Evolutionary conservation across 352 stramenopile genomes (phyloP).

Genomic region (Phytophthora sojae): DNA sequence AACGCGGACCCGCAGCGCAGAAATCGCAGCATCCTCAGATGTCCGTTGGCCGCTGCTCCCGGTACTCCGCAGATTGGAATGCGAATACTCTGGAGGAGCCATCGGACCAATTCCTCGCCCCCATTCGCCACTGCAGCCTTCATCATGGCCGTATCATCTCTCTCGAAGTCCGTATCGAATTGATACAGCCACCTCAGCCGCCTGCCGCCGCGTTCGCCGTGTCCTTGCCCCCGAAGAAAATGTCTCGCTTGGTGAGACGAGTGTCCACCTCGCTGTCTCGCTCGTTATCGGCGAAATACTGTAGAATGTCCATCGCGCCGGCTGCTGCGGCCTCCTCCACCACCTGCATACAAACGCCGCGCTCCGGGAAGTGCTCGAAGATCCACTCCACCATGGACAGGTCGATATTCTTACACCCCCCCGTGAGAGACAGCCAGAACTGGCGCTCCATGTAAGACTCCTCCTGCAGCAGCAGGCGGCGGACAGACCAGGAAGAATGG

Average conservation of each 20-base stretch:
- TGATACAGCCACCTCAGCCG: neutral
- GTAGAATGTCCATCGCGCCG: neutral
- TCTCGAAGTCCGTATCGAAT: neutral
- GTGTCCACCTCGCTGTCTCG: neutral
- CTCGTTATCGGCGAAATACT: neutral
- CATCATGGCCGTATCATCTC: neutral
- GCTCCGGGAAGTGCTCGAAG: neutral
- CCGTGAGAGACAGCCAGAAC: neutral
- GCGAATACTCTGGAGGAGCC: neutral
- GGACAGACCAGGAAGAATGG: neutral
- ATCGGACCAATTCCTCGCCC: neutral
- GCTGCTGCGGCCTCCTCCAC: neutral
- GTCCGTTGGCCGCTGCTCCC: neutral
- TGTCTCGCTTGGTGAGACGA: neutral
- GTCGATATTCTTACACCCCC: neutral
- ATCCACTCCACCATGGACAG: neutral
- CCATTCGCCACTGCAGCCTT: neutral
- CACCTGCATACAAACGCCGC: neutral
- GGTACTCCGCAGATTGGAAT: neutral
- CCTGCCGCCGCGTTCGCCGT: neutral
- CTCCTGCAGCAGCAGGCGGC: neutral
- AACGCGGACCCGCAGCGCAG: neutral
- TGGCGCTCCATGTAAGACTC: neutral
- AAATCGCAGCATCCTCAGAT: neutral
- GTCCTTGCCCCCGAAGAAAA: neutral